Evolutionary conservation across 106 monocot species (phyloP), one percentile per base, ranked within the genome.

Genomic region (Acorus gramineus): DNA sequence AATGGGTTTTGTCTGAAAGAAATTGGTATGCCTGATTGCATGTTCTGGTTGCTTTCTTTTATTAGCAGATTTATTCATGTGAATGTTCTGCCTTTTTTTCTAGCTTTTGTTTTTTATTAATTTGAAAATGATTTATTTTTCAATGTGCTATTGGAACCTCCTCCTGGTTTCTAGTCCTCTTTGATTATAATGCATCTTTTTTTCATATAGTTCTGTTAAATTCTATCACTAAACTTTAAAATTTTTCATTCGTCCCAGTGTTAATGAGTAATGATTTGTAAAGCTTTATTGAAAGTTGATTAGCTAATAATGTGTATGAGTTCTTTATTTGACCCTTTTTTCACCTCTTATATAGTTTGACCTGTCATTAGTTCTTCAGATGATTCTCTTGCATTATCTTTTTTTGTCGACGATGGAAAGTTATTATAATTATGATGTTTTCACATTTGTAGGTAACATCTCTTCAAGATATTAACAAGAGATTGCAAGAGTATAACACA

Each of bases 401-500:
- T 7, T 13, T 11, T 57, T 53, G 3, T 64, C 11, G 9, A 14
- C 5, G 8, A 42, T 57, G 7, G 8, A 28, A 64, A 2, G 4
- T 53, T 52, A 71, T 53, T 61, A 7, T 51, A 12, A 56, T 61
- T 57, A 67, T 62, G 52, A 49, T 10, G 28, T 57, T 71, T 62
- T 57, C 47, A 7, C 43, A 10, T 47, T 71, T 49, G 50, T 47
- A 94, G 94, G 65, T 94, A 52, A 90, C 82, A 74, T 73, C 79
- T 59, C 61, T 86, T 49, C 86, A 90, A 71, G 86, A 86, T 4
- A 86, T 81, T 44, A 84, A 79, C 63, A 90, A 80, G 60, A 65
- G 84, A 14, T 66, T 90, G 64, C 89, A 89, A 42, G 94, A 94
- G 60, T 94, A 94, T 59, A 94, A 90, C 14, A 80, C 86, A 45